Percentiles rank a stretch among this genome's conserved stretches.
phyloP scores from a whole-genome alignment of 495 filamentous ascomycete species.

The Lineolata rhizophorae region DNA sequence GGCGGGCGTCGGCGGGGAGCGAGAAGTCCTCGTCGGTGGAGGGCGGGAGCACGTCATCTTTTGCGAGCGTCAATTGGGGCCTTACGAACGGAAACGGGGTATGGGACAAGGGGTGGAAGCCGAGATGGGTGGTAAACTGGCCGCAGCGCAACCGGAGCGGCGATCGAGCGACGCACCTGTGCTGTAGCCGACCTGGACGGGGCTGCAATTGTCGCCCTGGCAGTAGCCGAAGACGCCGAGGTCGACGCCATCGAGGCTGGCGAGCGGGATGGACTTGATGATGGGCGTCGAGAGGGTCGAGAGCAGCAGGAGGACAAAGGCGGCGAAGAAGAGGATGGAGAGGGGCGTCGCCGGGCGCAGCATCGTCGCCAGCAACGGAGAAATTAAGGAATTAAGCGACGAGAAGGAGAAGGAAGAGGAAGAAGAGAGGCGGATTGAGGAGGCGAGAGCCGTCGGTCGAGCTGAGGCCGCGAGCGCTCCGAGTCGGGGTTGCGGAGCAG shows the following conservation, averaged over 20 bases:
- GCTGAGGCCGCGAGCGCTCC: too few species aligned
- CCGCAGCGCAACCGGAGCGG: too few species aligned
- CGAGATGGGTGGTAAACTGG: too few species aligned
- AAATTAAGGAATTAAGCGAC: too few species aligned
- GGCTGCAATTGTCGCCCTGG: constrained; percentile 36
- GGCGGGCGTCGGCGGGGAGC: constrained; percentile 48
- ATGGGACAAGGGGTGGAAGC: too few species aligned
- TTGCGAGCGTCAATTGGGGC: constrained; percentile 2
- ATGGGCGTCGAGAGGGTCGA: constrained; percentile 89
- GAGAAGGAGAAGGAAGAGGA: too few species aligned
- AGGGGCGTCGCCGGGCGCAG: constrained; percentile 86
- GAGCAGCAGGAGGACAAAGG: constrained; percentile 67
- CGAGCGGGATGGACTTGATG: constrained; percentile 64
- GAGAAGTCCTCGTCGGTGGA: constrained; percentile 39
- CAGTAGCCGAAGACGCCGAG: constrained; percentile 95
- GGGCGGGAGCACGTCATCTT: constrained; percentile 22
- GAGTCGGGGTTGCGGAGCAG: too few species aligned
- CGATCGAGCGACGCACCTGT: neutral
- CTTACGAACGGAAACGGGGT: too few species aligned
- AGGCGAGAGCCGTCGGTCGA: too few species aligned
- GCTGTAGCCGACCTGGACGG: constrained; percentile 67
- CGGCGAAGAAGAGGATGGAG: constrained; percentile 60
- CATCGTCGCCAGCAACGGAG: constrained; percentile 23
- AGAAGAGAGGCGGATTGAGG: too few species aligned
- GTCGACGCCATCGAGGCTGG: constrained; percentile 46